Base-by-base conservation (phyloP, 148 eudicot genomes). In the Drosera capensis region DNA sequence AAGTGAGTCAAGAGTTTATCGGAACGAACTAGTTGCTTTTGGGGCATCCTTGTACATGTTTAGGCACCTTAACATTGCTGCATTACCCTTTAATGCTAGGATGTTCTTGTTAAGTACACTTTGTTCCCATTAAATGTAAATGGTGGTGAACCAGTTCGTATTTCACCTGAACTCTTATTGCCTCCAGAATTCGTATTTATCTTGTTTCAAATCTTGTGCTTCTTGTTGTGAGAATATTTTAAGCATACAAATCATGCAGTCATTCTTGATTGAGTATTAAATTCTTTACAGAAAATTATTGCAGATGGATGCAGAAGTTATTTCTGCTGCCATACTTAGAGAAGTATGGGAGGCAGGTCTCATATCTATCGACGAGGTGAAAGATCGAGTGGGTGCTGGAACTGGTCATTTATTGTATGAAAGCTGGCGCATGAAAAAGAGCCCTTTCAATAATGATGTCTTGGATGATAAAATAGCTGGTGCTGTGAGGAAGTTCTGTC, bases 281-380 rank as follows among this genome's bases (percentile, higher is more conserved):
- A 42, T 20, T 55, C 22, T 35, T 45, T 40, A 43, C 44, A 46
- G 14, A 48, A 42, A 11, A 40, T 62, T 46, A 24, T 25, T 58
- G 51, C 70, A 90, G 97, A 90, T 90, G 95, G 97, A 90, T 51
- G 93, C 92, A 46, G 95, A 90, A 71, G 95, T 80, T 42, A 90
- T 90, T 54, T 82, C 95, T 45, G 87, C 92, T n/a, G 93, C 84
- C 43, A 64, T 90, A 41, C 60, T 90, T 23, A 75, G 93, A 56
- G 84, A 84, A 75, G 79, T 64, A 37, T 62, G 85, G 65, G 95
- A 84, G 47, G 95, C 75, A 26, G 77, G 87, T 58, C n/a, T n/a
- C 19, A 63, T 80, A 56, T 75, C 86, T 14, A 66, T 90, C 43
- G 59, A 56, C 15, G 62, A 77, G 60, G 81, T 90, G 47, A 75